A percentile compares a stretch with the other conserved stretches of the same genome.
Evolutionary conservation across 2,329 filamentous ascomycete species (phyloP).

Genomic region (Dactylellina parvicollis): DNA sequence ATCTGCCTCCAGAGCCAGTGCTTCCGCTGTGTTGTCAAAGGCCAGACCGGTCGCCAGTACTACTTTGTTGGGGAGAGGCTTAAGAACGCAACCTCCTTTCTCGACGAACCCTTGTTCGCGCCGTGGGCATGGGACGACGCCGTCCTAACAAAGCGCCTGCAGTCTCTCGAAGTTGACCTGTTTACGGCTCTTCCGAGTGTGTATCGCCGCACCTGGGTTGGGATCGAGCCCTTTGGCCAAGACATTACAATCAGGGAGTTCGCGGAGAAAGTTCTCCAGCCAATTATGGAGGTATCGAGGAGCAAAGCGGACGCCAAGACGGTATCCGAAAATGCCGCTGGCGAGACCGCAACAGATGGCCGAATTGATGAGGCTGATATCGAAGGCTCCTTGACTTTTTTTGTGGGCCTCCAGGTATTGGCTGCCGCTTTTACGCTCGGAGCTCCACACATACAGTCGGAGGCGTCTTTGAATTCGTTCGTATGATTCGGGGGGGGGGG

Average conservation of each 20-base stretch:
- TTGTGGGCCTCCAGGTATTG: not conserved
- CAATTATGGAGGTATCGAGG: conserved; percentile 1
- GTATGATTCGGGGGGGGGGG: no score
- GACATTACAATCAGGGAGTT: conserved; percentile 14
- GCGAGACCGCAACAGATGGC: not conserved
- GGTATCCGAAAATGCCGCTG: not conserved
- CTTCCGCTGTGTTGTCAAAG: not conserved
- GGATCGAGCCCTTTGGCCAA: not conserved
- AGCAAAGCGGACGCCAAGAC: not conserved
- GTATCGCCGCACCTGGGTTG: conserved; percentile 1
- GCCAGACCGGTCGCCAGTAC: not conserved
- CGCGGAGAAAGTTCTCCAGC: conserved; percentile 8
- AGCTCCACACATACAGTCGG: not conserved
- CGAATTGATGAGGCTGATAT: not conserved
- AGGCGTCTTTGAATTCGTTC: not conserved
- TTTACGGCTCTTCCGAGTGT: not conserved
- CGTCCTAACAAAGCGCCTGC: not conserved
- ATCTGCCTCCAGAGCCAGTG: not conserved
- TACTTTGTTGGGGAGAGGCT: not conserved
- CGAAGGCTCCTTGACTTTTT: not conserved
- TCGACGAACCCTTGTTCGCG: conserved; percentile 7
- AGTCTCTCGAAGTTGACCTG: not conserved
- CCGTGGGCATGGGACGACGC: conserved; percentile 5
- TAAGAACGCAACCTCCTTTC: not conserved
- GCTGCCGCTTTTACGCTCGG: not conserved